phyloP scores from a whole-genome alignment of 1,284 basidiomycete species.

The Peniophora sp. region DNA sequence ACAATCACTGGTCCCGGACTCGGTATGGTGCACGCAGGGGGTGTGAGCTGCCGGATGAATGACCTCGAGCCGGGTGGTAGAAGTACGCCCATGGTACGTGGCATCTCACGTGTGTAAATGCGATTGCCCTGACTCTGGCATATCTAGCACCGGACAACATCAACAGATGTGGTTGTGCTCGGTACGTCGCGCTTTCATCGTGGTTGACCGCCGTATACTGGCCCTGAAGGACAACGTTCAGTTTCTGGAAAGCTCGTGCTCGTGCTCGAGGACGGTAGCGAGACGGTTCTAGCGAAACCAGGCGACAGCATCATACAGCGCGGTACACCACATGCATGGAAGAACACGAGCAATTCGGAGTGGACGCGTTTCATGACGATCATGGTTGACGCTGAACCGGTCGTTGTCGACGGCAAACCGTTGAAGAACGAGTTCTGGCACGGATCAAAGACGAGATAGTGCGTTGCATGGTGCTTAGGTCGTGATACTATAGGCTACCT shows the following conservation, averaged over 20 bases:
- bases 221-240: conserved; percentile 14
- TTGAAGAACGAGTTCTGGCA: conserved; percentile 19
- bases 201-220: neutral
- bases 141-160: conserved; percentile 36
- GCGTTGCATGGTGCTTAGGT: no score
- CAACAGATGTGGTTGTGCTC: conserved; percentile 55
- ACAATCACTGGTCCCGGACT: conserved; percentile 22
- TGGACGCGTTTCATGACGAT: conserved; percentile 49
- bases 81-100: conserved; percentile 38
- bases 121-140: no score
- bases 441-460: no score
- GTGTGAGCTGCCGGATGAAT: conserved; percentile 43
- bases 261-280: conserved; percentile 48
- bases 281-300: conserved; percentile 44
- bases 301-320: conserved; percentile 52
- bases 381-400: conserved; percentile 47
- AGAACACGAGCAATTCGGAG: conserved; percentile 36
- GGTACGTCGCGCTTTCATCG: conserved; percentile 24
- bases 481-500: no score
- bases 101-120: no score
- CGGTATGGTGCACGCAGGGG: conserved; percentile 37
- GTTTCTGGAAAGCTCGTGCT: conserved; percentile 48
- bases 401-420: conserved; percentile 33
- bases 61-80: conserved; percentile 45
- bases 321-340: conserved; percentile 56